phyloP scores from a whole-genome alignment of 768 basidiomycete species.

The Suillus alpinus region DNA sequence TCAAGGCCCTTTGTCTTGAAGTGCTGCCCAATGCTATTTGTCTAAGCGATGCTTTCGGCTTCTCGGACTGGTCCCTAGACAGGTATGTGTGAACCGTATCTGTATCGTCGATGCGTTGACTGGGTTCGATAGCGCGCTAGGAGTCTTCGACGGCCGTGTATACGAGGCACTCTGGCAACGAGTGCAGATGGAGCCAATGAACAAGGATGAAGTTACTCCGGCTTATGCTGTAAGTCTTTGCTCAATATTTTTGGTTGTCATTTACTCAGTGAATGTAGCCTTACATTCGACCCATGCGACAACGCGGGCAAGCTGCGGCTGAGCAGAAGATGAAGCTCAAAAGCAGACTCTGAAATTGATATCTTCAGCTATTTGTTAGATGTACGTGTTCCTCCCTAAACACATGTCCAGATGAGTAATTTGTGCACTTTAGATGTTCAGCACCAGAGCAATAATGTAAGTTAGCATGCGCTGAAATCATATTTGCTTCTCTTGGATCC shows the following conservation, averaged over 20 bases:
- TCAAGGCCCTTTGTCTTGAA: constrained; percentile 46
- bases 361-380: not conserved
- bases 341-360: not conserved
- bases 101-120: not conserved
- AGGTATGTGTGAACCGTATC: constrained; percentile 37
- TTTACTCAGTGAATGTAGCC: constrained; percentile 22
- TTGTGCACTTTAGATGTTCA: not conserved
- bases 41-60: constrained; percentile 70
- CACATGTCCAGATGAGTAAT: not conserved
- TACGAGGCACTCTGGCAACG: constrained; percentile 67
- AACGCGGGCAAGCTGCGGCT: constrained; percentile 42
- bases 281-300: constrained; percentile 52
- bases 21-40: constrained; percentile 65
- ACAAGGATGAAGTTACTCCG: constrained; percentile 46
- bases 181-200: constrained; percentile 59
- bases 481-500: not conserved
- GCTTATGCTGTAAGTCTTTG: constrained; percentile 50
- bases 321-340: not conserved
- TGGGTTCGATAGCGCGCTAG: constrained; percentile 47
- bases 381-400: not conserved
- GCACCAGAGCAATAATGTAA: not conserved
- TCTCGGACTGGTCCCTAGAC: constrained; percentile 72
- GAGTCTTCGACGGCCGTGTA: constrained; percentile 59
- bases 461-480: not conserved
- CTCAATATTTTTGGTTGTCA: not conserved